Base-by-base conservation (phyloP, 129 eudicot genomes). In the Arctium lappa region DNA sequence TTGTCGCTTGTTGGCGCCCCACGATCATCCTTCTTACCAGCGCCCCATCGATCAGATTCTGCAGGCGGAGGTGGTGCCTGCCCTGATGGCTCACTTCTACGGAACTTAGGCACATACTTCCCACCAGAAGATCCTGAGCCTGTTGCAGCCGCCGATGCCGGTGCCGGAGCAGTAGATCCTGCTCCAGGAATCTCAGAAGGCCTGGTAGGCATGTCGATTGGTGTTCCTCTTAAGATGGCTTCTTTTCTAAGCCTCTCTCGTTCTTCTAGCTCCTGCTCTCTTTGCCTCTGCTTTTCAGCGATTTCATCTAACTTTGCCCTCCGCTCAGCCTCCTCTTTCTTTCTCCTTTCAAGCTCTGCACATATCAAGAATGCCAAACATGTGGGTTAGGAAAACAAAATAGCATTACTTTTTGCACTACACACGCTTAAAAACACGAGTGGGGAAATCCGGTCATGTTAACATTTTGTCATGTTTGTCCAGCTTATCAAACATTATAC, bases 231-330 rank as follows among this genome's bases (percentile, higher is more conserved):
- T 46, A 80, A 85, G 71, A 82, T 18, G 22, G 74, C 85, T 73
- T 91, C 89, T 83, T 76, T 83, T 50, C 86, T 32, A 39, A 69
- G 83, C 81, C 90, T 87, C 70, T 86, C 92, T 66, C 83, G 86
- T 22, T 88, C 94, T 69, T 92, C 97, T 39, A 87, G 72, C 74
- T 92, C 97, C 56, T 18, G 81, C 79, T 90, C 91, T 65, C 88
- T 73, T 69, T 76, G 93, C 84, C 97, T 79, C 88, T 92, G 94
- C 86, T 82, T 92, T 77, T 82, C 91, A 3, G 91, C 91, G 38
- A 92, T 90, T 81, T 82, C 92, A 72, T 87, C 94, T 80, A 89
- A 73, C 86, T 87, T 92, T 1, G 94, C 94, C 77, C 66, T 82
- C 2, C 76, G 82, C 81, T 87, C 97, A 69, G 93, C 94, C 69